Evolutionary conservation across 495 filamentous ascomycete genomes (phyloP).

Genomic region (Neurospora cerealis): DNA sequence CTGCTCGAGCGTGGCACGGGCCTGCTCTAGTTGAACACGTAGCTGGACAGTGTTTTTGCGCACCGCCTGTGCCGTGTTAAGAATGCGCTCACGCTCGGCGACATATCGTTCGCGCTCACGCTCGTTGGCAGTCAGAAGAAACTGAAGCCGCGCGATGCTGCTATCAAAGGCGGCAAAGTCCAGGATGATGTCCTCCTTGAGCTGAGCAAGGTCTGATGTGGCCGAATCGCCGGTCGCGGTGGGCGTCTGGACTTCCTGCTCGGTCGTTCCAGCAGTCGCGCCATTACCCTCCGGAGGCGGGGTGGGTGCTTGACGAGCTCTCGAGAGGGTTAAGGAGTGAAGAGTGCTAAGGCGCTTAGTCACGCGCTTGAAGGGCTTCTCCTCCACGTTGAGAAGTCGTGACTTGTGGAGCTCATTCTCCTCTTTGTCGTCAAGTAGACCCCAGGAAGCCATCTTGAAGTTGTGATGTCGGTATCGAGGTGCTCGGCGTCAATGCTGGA

Average conservation of each 20-base stretch:
- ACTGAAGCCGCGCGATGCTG: slow-evolving; percentile 79
- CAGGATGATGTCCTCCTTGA: slow-evolving; percentile 72
- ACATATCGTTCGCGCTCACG: slow-evolving; percentile 81
- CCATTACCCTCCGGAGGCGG: slow-evolving; percentile 57
- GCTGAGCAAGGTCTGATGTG: slow-evolving; percentile 42
- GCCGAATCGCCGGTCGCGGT: slow-evolving; percentile 3
- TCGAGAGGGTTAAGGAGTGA: slow-evolving; percentile 45
- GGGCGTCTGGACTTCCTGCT: slow-evolving; percentile 20
- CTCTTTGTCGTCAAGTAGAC: slow-evolving; percentile 40
- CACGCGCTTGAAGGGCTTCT: slow-evolving; percentile 85
- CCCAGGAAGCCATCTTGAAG: slow-evolving; percentile 21
- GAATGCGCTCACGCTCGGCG: slow-evolving; percentile 66
- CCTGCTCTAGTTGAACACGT: slow-evolving; percentile 60
- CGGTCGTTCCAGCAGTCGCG: slow-evolving; percentile 10
- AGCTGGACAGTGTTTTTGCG: slow-evolving; percentile 65
- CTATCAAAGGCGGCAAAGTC: slow-evolving; percentile 89
- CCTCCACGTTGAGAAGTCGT: slow-evolving; percentile 84
- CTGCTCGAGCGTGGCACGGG: slow-evolving; percentile 63
- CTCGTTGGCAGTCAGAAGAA: slow-evolving; percentile 72
- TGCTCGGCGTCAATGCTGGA: neutral
- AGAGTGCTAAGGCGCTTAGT: slow-evolving; percentile 66
- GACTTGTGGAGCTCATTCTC: slow-evolving; percentile 83
- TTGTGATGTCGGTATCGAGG: neutral
- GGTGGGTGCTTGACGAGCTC: slow-evolving; percentile 50
- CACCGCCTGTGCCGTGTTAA: slow-evolving; percentile 63